Percentiles rank a stretch among this genome's conserved stretches.
Evolutionary conservation across 257 asterid species (phyloP).

Genomic region (Gardenia jasminoides): DNA sequence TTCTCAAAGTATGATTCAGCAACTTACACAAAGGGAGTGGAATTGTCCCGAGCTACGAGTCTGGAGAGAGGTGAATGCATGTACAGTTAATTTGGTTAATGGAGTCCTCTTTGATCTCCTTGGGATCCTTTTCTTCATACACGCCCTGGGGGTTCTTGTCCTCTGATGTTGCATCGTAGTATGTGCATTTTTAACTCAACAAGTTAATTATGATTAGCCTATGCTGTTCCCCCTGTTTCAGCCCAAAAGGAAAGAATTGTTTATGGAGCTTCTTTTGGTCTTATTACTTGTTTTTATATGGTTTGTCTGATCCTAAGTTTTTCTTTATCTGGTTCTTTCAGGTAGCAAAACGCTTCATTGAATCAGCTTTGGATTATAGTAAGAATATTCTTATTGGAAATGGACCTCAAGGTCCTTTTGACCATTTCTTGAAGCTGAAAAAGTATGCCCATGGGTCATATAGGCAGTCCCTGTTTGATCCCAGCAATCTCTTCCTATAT

Average conservation of each 20-base stretch:
- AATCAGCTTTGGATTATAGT: conserved; percentile 75
- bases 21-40: not conserved
- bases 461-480: conserved; percentile 49
- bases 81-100: not conserved
- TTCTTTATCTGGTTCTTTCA: conserved; percentile 20
- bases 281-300: not conserved
- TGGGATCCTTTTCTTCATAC: not conserved
- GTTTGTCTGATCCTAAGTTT: not conserved
- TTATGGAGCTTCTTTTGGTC: not conserved
- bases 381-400: conserved; percentile 69
- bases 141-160: not conserved
- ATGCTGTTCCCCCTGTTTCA: not conserved
- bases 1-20: not conserved
- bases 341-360: conserved; percentile 81
- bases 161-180: not conserved
- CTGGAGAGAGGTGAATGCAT: not conserved
- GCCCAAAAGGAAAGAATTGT: not conserved
- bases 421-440: conserved; percentile 82
- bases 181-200: not conserved
- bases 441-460: conserved; percentile 24
- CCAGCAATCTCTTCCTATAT: conserved; percentile 71
- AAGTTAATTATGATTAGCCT: not conserved
- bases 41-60: not conserved
- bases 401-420: conserved; percentile 86
- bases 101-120: not conserved